Base-by-base conservation (phyloP, 192 early-diverging fungal species). In the Umbelopsis ramanniana region DNA sequence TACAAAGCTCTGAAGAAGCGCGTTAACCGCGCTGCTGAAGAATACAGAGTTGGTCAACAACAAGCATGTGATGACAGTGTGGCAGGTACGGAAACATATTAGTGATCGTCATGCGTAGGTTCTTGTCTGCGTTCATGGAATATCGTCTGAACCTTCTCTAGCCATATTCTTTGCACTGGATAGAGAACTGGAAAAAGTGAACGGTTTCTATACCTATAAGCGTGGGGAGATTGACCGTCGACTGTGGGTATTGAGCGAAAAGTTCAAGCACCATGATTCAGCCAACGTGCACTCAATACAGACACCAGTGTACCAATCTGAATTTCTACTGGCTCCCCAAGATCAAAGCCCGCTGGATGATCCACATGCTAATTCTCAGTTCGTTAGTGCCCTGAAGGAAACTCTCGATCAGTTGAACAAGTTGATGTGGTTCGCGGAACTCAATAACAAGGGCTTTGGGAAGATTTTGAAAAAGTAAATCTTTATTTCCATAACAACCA, bases 101-200 rank as follows among this genome's bases (percentile, higher is more conserved):
- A 12, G 6, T 43, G 40, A 12, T 43, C 11, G 29, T 29, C 29
- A 29, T 29, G 29, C 1, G 40, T 43, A 43, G 8, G 40, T 4
- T 43, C 6, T 43, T 43, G 40, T 43, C 0, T 43, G 40, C 40
- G 11, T 43, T 43, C 40, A 43, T 43, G 40, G 40, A 26, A 24
- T 12, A 9, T 54, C 53, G 53, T 54, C 81, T 78, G 81, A 82
- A 14, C 72, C 76, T 29, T 87, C 81, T 69, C 83, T 82, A 79
- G 88, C 86, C 15, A 94, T 95, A 79, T 90, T 95, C 68, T 96
- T 90, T 72, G 84, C 85, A 46, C 80, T 96, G 52, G 94, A 96
- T 69, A 83, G 93, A 73, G 94, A 96, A 68, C 73, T 96, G 6
- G 93, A 96, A 73, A 94, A 94, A 80, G 88, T 93, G 78, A 91